phyloP scores from a whole-genome alignment of 2,329 filamentous ascomycete genomes.

The Gaeumannomyces sp. region DNA sequence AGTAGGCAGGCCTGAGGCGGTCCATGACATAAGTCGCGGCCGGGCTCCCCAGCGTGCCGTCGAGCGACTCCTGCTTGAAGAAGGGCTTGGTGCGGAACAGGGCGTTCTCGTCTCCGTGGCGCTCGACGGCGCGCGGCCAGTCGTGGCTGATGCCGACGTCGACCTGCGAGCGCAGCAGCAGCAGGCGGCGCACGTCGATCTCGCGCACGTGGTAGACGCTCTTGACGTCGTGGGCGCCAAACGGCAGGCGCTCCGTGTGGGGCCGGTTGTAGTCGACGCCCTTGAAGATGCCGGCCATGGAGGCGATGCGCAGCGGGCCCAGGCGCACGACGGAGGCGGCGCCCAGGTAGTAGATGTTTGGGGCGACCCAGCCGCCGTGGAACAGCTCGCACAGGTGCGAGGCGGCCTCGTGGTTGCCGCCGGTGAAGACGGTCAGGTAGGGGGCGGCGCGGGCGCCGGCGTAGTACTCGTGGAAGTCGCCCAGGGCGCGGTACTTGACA shows the following conservation, averaged over 20 bases:
- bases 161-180: slow-evolving; percentile 78
- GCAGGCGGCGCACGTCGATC: slow-evolving; percentile 81
- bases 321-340: slow-evolving; percentile 82
- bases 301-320: slow-evolving; percentile 81
- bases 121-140: slow-evolving; percentile 84
- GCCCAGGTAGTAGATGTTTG: slow-evolving; percentile 95
- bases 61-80: slow-evolving; percentile 69
- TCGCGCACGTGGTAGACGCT: slow-evolving; percentile 88
- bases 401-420: slow-evolving; percentile 91
- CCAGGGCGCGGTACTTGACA: slow-evolving; percentile 76
- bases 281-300: slow-evolving; percentile 93
- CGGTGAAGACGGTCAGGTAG: slow-evolving; percentile 86
- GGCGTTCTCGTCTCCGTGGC: slow-evolving; percentile 60
- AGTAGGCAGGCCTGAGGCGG: slow-evolving; percentile 72
- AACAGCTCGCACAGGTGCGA: slow-evolving; percentile 87
- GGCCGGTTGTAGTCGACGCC: slow-evolving; percentile 77
- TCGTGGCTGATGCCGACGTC: slow-evolving; percentile 92
- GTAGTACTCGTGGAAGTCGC: slow-evolving; percentile 94
- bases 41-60: slow-evolving; percentile 69
- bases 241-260: slow-evolving; percentile 82
- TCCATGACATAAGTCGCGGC: slow-evolving; percentile 79
- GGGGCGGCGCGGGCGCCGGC: slow-evolving; percentile 70
- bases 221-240: slow-evolving; percentile 67
- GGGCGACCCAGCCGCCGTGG: slow-evolving; percentile 95
- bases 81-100: slow-evolving; percentile 69